Evolutionary conservation across 768 basidiomycete species (phyloP).

Genomic region (Leccinum subgranulosum): DNA sequence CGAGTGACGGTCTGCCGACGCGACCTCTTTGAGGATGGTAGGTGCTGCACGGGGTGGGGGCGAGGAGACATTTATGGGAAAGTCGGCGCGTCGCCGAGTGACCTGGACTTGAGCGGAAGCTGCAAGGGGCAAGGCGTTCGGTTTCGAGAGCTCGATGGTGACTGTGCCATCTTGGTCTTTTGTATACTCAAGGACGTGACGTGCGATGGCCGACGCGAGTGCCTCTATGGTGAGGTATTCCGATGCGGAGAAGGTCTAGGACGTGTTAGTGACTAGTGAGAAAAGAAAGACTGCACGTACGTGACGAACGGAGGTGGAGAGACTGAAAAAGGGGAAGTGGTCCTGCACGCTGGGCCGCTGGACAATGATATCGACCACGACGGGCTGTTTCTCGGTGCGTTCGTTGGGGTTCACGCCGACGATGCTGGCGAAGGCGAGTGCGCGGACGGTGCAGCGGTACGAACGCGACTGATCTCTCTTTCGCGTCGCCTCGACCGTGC

Average conservation of each 20-base stretch:
- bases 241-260: constrained; percentile 47
- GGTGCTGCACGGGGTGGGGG: background rate
- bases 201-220: constrained; percentile 55
- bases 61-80: constrained; percentile 17
- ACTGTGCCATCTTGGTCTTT: constrained; percentile 28
- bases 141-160: constrained; percentile 65
- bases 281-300: background rate
- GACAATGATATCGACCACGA: constrained; percentile 50
- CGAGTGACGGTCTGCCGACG: too few species aligned
- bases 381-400: constrained; percentile 57
- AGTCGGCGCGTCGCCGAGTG: constrained; percentile 42
- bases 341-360: background rate
- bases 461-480: constrained; percentile 13
- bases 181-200: constrained; percentile 38
- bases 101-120: constrained; percentile 63
- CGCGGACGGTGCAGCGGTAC: constrained; percentile 27
- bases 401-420: constrained; percentile 71
- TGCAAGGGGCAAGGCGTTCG: constrained; percentile 66
- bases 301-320: constrained; percentile 34
- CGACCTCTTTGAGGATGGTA: background rate
- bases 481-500: constrained; percentile 39
- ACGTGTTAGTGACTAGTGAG: background rate
- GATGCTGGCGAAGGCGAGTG: constrained; percentile 50
- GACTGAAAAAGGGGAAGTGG: constrained; percentile 12
- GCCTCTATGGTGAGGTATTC: constrained; percentile 68